A percentile compares a stretch with the other conserved stretches of the same genome.
Evolutionary conservation across 225 moss, liverwort and hornwort species (phyloP).

Genomic region (Thuidium tamariscinum): DNA sequence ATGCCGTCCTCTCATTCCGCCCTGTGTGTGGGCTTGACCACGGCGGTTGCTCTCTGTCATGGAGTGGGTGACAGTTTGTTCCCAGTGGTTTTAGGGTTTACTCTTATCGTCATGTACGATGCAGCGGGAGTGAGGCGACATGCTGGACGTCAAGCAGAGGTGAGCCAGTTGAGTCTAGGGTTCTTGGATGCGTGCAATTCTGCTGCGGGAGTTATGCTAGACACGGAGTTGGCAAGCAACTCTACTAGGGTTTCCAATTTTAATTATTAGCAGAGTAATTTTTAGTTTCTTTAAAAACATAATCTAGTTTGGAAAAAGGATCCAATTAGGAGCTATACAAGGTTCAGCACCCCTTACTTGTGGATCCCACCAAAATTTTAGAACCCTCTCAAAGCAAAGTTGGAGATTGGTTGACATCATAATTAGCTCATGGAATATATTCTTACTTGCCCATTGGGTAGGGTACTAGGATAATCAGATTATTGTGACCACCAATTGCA

Average conservation of each 20-base stretch:
- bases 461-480: not conserved
- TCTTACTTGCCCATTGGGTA: not conserved
- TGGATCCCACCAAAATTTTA: not conserved
- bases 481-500: not conserved
- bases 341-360: not conserved
- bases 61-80: constrained; percentile 87
- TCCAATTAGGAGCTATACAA: not conserved
- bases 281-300: too few species aligned
- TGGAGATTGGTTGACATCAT: not conserved
- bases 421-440: too few species aligned
- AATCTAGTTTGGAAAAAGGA: not conserved
- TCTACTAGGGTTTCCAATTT: not conserved
- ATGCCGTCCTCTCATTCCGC: constrained; percentile 99
- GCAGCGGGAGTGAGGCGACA: constrained; percentile 94
- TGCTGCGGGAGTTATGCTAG: not conserved
- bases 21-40: constrained; percentile 88
- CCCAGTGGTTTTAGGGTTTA: constrained; percentile 96
- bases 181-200: not conserved
- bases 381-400: not conserved
- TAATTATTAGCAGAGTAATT: not conserved
- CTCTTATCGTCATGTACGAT: constrained; percentile 95
- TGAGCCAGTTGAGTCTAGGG: not conserved
- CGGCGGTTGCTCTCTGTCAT: constrained; percentile 81
- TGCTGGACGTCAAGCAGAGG: constrained; percentile 95
- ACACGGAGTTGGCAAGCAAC: not conserved